Percentiles rank a stretch among this genome's conserved stretches.
Evolutionary conservation across 148 eudicot genomes (phyloP).

Genomic region (Linanthus parryae): DNA sequence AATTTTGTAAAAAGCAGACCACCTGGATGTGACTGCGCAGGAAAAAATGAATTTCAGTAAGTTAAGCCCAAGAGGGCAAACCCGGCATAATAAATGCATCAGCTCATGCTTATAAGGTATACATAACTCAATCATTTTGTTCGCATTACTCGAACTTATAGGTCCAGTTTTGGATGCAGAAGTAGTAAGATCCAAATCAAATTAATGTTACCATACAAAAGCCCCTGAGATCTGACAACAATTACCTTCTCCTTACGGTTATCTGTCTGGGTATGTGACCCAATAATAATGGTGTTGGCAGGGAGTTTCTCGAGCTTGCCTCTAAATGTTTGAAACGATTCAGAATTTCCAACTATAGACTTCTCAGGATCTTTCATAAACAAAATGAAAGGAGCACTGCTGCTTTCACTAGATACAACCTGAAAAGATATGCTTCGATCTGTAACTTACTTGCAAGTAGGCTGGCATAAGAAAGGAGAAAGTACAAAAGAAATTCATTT

Average conservation of each 20-base stretch:
- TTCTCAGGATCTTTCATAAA: constrained; percentile 89
- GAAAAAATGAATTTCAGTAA: constrained; percentile 5
- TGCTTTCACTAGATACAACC: constrained; percentile 61
- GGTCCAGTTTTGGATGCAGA: too few species aligned
- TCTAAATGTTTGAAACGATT: constrained; percentile 57
- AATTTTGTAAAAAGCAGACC: constrained; percentile 87
- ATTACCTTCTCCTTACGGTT: constrained; percentile 85
- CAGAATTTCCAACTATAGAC: constrained; percentile 72
- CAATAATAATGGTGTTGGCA: constrained; percentile 75
- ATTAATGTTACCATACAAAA: constrained; percentile 7
- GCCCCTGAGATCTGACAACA: not conserved
- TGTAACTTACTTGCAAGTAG: not conserved
- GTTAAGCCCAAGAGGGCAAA: too few species aligned
- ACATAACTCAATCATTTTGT: too few species aligned
- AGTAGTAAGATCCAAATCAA: constrained; percentile 1
- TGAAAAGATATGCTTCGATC: constrained; percentile 8
- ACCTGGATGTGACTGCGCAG: constrained; percentile 78
- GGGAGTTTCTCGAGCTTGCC: constrained; percentile 74
- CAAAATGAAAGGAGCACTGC: constrained; percentile 69
- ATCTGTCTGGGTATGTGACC: constrained; percentile 78
- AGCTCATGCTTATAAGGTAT: too few species aligned
- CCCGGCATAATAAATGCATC: too few species aligned
- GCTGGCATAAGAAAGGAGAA: not conserved
- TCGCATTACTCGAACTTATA: too few species aligned
- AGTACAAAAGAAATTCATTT: not conserved